These are phyloP conservation scores for Ascocoryne sarcoides DNA, from an alignment of 2,329 filamentous ascomycete genomes.

Conservation along the genomic window DNA sequence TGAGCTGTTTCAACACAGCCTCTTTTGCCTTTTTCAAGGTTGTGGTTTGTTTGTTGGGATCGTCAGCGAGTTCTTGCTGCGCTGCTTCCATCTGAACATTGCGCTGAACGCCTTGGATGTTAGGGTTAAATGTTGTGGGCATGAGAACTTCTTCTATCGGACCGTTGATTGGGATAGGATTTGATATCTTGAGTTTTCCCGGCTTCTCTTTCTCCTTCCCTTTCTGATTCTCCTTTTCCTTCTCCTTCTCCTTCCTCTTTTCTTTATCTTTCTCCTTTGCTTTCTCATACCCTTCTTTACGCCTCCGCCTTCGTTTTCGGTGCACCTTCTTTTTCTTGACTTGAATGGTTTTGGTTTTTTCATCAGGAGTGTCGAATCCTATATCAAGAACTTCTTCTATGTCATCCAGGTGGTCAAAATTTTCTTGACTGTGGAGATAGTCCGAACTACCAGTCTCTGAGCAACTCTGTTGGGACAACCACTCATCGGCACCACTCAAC, in stretches of 20 bases:
- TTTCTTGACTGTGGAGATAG: constrained; percentile 16
- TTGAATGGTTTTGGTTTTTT: constrained; percentile 19
- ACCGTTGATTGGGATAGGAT: constrained; percentile 19
- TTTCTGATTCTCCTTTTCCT: neutral
- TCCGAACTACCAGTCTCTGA: constrained; percentile 20
- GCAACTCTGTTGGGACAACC: constrained; percentile 30
- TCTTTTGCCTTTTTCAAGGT: constrained; percentile 51
- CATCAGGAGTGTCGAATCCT: constrained; percentile 4
- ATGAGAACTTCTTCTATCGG: constrained; percentile 36
- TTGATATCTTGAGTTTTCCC: constrained; percentile 13
- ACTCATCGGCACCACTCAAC: constrained; percentile 33
- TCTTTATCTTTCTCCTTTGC: too few species aligned
- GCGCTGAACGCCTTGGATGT: constrained; percentile 49
- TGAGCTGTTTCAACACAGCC: constrained; percentile 48
- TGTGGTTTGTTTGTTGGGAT: constrained; percentile 44
- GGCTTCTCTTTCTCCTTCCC: neutral
- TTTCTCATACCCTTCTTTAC: constrained; percentile 26
- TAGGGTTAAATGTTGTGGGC: constrained; percentile 44
- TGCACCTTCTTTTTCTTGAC: constrained; percentile 37
- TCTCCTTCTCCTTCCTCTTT: neutral
- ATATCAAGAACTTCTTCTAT: constrained; percentile 21
- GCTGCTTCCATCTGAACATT: constrained; percentile 48
- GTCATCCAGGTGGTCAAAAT: constrained; percentile 18
- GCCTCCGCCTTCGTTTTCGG: constrained; percentile 26
- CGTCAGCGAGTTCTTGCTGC: constrained; percentile 48